Base-by-base conservation (phyloP, 2,329 filamentous ascomycete genomes). In the Colletotrichum melonis region DNA sequence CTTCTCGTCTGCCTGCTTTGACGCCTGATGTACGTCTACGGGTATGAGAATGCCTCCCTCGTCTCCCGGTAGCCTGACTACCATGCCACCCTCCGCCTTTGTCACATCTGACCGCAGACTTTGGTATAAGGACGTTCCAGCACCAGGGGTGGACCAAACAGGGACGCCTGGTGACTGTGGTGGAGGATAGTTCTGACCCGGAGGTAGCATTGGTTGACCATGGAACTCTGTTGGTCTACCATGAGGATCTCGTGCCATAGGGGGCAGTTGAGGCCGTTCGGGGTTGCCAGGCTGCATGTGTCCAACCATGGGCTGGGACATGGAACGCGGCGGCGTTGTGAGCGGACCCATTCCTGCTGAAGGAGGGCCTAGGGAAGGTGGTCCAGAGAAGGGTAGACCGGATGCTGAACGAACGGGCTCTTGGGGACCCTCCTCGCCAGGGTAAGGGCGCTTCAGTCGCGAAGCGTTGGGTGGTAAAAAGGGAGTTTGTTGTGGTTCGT, bases 1-100 rank as follows among this genome's bases (percentile, higher is more conserved):
- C 83, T 97, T 97, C 81, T 97, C 94, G 78, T 97, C 94, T 52
- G 94, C 93, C 77, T 94, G 91, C 76, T 92, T 92, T 14, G 95
- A 97, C 14, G 93, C 95, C 77, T 94, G 93, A 76, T 94, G 93
- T 56, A 94, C 91, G 80, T 97, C 94, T 11, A 96, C 91, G 16
- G 92, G 92, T 62, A 95, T 90, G 11, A 87, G 82, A 55, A 90
- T 88, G 16, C 66, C 63, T 24, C 58, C 35, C 82, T 80, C 56
- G 84, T 84, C 54, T 82, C 85, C 76, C 79, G 59, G 63, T 19
- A 75, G 70, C 32, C 67, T 72, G 42, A 75, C 63, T 49, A 58
- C 76, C 74, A 54, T 79, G 75, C 58, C 75, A 66, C 67, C 72
- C 28, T 74, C 74, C 42, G 72, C 72, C 22, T 67, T 74, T 9